Conservation (phyloP, 2,329 filamentous ascomycete genomes). For the Colletotrichum tamarilloi region DNA sequence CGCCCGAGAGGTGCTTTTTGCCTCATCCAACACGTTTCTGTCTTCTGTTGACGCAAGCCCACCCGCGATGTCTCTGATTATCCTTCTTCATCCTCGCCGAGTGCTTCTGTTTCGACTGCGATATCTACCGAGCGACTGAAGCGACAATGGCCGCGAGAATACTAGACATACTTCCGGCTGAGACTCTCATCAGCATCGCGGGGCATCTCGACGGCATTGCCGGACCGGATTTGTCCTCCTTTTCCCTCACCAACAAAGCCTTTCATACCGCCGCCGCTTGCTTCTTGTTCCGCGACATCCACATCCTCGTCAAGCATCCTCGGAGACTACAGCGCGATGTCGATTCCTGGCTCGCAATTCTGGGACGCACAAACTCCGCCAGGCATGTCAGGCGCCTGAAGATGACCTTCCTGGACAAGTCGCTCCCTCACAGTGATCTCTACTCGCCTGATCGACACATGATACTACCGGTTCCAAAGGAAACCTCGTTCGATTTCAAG, state of each 20-base stretch:
- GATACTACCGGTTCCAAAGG: not conserved
- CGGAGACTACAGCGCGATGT: not conserved
- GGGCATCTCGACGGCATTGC: not conserved
- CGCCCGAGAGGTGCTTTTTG: slow-evolving; percentile 1
- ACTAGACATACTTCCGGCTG: slow-evolving; percentile 8
- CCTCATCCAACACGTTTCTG: not conserved
- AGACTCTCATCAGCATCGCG: slow-evolving; percentile 14
- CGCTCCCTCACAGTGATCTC: slow-evolving; percentile 1
- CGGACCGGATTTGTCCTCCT: not conserved
- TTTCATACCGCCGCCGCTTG: slow-evolving; percentile 2
- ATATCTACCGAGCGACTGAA: not conserved
- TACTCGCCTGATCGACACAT: not conserved
- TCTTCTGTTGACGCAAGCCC: not conserved
- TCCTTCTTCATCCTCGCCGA: not conserved
- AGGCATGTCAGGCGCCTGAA: slow-evolving; percentile 7
- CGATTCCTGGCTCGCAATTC: not conserved
- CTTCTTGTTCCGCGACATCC: not conserved
- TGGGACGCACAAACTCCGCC: not conserved
- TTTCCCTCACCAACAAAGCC: not conserved
- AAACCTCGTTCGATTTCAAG: not conserved
- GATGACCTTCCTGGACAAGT: slow-evolving; percentile 1
- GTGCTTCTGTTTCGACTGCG: not conserved
- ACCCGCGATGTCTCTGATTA: not conserved
- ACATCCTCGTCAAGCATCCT: slow-evolving; percentile 1
- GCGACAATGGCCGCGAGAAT: not conserved